Conservation (phyloP, 2,329 filamentous ascomycete genomes). For the Cryphonectria parasitica region DNA sequence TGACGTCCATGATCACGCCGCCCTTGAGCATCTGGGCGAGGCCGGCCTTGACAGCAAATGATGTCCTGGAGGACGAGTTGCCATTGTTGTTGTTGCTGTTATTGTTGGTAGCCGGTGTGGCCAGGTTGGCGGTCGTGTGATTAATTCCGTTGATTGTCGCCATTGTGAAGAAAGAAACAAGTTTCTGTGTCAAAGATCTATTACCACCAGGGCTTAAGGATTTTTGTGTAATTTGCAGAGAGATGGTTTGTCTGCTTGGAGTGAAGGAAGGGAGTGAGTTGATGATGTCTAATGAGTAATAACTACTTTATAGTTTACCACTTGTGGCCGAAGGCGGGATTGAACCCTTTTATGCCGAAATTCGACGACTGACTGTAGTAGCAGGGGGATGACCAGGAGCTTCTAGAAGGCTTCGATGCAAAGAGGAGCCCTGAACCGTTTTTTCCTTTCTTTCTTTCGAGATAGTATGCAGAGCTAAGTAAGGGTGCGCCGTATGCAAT, state of each 20-base stretch:
- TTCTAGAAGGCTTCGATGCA: constrained; percentile 25
- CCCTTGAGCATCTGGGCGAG: constrained; percentile 98
- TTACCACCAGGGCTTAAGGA: not conserved
- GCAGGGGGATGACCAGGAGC: not conserved
- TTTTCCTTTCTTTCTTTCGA: not conserved
- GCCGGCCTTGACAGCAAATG: constrained; percentile 91
- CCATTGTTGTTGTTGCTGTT: constrained; percentile 32
- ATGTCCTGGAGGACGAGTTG: constrained; percentile 45
- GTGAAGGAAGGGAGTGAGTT: not conserved
- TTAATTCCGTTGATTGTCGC: constrained; percentile 34
- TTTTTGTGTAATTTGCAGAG: not conserved
- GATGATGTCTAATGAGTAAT: not conserved
- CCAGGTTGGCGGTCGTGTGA: constrained; percentile 25
- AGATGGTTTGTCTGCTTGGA: not conserved
- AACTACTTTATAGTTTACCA: not conserved
- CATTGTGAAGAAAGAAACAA: constrained; percentile 17
- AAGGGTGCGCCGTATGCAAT: not conserved
- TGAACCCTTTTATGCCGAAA: constrained; percentile 1
- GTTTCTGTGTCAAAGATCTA: not conserved
- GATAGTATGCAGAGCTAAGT: not conserved
- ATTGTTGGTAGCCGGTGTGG: constrained; percentile 29
- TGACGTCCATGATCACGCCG: constrained; percentile 99
- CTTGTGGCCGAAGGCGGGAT: constrained; percentile 3
- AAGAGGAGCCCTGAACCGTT: not conserved
- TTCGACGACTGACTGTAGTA: constrained; percentile 11